phyloP scores from a whole-genome alignment of 495 filamentous ascomycete species.

The Aspergillus sclerotiicarbonarius region DNA sequence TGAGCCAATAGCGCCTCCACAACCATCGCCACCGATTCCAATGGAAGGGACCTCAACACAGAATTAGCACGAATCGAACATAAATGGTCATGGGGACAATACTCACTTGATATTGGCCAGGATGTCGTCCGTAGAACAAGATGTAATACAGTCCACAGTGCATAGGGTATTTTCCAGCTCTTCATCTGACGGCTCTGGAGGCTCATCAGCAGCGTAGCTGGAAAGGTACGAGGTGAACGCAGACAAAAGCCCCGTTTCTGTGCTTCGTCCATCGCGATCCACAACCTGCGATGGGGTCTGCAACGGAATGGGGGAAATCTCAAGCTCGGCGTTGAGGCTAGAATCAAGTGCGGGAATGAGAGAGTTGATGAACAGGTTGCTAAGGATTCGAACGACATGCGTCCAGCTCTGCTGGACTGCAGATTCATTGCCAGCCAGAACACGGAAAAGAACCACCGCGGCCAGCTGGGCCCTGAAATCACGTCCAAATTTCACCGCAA shows the following conservation, averaged over 20 bases:
- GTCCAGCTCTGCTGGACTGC: slow-evolving; percentile 78
- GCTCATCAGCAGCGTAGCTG: slow-evolving; percentile 97
- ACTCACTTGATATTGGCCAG: slow-evolving; percentile 81
- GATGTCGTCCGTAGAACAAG: slow-evolving; percentile 80
- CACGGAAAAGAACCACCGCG: slow-evolving; percentile 87
- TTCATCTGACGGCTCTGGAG: slow-evolving; percentile 94
- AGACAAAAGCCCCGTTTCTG: slow-evolving; percentile 82
- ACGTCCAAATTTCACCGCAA: slow-evolving; percentile 93
- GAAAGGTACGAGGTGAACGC: slow-evolving; percentile 94
- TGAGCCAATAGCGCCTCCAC: slow-evolving; percentile 74
- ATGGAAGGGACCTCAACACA: slow-evolving; percentile 60
- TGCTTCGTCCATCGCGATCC: slow-evolving; percentile 73
- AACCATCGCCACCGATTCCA: slow-evolving; percentile 62
- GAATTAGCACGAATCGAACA: not conserved
- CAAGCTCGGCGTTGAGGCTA: slow-evolving; percentile 64
- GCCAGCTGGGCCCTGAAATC: slow-evolving; percentile 93
- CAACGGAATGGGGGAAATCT: slow-evolving; percentile 80
- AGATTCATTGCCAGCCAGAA: slow-evolving; percentile 78
- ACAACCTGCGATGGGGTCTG: slow-evolving; percentile 92
- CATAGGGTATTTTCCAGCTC: slow-evolving; percentile 93
- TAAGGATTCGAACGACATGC: slow-evolving; percentile 82
- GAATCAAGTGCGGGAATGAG: slow-evolving; percentile 83
- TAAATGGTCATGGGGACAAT: too few relatives aligned
- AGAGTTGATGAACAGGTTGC: slow-evolving; percentile 95
- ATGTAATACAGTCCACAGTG: slow-evolving; percentile 90